Evolutionary conservation across 805 yeast species (phyloP), one percentile per base, ranked within the genome.

Genomic region (Saccharomycopsis fibuligera): DNA sequence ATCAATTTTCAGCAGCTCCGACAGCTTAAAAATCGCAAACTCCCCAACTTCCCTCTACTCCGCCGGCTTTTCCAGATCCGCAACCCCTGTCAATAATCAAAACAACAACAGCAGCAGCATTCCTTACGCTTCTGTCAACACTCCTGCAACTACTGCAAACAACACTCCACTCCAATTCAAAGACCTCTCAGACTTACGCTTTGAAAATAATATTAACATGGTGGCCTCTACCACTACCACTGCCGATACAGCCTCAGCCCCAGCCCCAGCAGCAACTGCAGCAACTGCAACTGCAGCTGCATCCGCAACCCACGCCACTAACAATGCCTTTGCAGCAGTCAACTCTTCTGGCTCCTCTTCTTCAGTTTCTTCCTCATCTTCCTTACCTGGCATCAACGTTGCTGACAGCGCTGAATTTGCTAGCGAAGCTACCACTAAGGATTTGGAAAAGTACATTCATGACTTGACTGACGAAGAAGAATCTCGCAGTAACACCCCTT

Each of bases 11-110:
- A 23, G 17, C 41, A 46, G 49, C 45, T 24, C 45, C 23, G 50
- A 47, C 19, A 45, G 49, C 45, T 40, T 39, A 10, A 39, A 41
- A 30, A 31, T 17, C n/a, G n/a, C 49, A 14, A 30, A 22, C 29
- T 51, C 54, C 2, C 55, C 55, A 16, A 22, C 35, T 24, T 44
- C 49, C 16, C 42, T 49, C 37, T 49, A 49, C 37, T 47, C 50
- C 22, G 23, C 49, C 8, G 22, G 48, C 17, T 51, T 51, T 35
- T 48, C 55, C 4, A 27, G 54, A 43, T 16, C 49, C 4, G 19
- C 43, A 12, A 52, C 55, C 23, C 53, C 55, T 14, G 38, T 49
- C 17, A 35, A 40, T 25, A 25, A 31, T 17, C 30, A 22, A n/a
- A 33, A 35, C n/a, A n/a, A n/a, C n/a, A n/a, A n/a, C n/a, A n/a